These are phyloP conservation scores for Blastobotrys aristatus DNA, from an alignment of 1,139 yeast species.

Conservation along the genomic window DNA sequence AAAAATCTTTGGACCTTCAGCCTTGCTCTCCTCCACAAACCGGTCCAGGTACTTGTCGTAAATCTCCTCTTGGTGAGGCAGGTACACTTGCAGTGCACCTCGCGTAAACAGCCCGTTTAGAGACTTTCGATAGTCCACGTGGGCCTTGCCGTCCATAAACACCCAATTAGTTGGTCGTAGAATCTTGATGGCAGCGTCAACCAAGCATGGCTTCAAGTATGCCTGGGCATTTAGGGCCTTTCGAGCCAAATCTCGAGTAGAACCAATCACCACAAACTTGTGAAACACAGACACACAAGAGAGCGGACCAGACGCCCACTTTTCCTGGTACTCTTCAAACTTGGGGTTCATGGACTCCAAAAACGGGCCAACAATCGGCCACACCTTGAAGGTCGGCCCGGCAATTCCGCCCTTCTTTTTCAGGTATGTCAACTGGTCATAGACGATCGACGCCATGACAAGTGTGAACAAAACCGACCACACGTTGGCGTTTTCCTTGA, in stretches of 20 bases:
- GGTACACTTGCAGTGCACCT: slow-evolving; percentile 73
- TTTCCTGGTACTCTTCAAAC: slow-evolving; percentile 85
- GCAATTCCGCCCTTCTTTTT: slow-evolving; percentile 79
- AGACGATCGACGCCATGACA: slow-evolving; percentile 50
- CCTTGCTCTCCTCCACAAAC: slow-evolving; percentile 52
- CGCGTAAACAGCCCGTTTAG: slow-evolving; percentile 85
- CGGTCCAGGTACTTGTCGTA: slow-evolving; percentile 74
- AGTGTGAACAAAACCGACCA: slow-evolving; percentile 50
- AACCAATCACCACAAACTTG: slow-evolving; percentile 93
- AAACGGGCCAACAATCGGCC: slow-evolving; percentile 97
- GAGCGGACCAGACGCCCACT: slow-evolving; percentile 92
- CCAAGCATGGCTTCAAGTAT: slow-evolving; percentile 94
- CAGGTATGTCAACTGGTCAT: slow-evolving; percentile 79
- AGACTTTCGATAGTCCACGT: slow-evolving; percentile 85
- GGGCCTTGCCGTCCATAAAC: slow-evolving; percentile 91
- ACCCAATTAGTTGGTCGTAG: slow-evolving; percentile 97
- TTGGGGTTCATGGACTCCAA: slow-evolving; percentile 94
- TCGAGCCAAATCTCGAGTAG: slow-evolving; percentile 84
- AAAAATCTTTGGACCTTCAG: slow-evolving; percentile 61
- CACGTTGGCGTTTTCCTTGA: slow-evolving; percentile 17
- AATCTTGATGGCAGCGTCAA: slow-evolving; percentile 90
- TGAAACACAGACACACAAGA: slow-evolving; percentile 97
- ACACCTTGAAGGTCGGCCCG: slow-evolving; percentile 79
- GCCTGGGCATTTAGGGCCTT: slow-evolving; percentile 80
- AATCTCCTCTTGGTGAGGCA: slow-evolving; percentile 76